These are phyloP conservation scores for Saposhnikovia divaricata DNA, from an alignment of 129 eudicot species.

Conservation along the genomic window DNA sequence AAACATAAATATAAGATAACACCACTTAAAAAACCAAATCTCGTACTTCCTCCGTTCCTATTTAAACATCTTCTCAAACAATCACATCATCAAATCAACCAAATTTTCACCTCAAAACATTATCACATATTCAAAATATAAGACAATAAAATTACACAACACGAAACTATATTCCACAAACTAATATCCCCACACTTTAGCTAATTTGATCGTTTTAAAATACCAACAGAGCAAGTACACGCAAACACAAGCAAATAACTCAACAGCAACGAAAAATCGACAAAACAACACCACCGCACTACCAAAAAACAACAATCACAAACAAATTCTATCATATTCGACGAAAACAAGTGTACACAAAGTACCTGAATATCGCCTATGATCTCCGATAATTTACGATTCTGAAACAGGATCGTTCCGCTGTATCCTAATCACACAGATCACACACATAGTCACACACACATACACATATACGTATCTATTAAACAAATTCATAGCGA, in stretches of 20 bases:
- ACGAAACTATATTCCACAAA: too few species aligned
- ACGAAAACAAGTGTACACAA: too few species aligned
- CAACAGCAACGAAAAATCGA: not conserved
- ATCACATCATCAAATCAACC: not conserved
- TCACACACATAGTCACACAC: not conserved
- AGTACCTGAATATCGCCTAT: conserved; percentile 75
- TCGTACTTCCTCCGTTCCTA: not conserved
- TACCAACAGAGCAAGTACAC: too few species aligned
- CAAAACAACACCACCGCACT: not conserved
- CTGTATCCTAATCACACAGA: conserved; percentile 49
- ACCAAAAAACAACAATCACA: not conserved
- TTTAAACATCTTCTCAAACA: not conserved
- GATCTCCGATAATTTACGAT: conserved; percentile 71
- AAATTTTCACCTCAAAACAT: not conserved
- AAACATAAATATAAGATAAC: not conserved
- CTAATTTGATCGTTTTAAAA: not conserved
- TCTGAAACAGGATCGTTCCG: conserved; percentile 56
- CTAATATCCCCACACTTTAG: too few species aligned
- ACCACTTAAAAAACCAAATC: not conserved
- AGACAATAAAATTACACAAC: not conserved
- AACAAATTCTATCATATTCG: too few species aligned
- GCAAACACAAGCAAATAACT: not conserved
- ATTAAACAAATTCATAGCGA: not conserved
- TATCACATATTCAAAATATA: not conserved
- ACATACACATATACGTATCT: not conserved